These are phyloP conservation scores for Phallus indusiatus DNA, from an alignment of 768 basidiomycete genomes.

Conservation along the genomic window DNA sequence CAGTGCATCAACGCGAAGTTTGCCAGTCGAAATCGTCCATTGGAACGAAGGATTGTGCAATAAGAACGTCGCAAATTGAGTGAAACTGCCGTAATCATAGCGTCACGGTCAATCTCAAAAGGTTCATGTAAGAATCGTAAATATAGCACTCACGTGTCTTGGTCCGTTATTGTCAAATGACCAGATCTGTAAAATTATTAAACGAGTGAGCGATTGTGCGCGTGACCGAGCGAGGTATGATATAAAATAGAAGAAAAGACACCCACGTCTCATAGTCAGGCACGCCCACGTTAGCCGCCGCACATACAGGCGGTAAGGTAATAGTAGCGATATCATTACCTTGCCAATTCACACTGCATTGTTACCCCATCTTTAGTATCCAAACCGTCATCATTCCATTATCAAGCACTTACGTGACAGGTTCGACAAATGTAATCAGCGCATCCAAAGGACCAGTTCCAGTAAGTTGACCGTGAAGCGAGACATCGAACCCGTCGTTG, in stretches of 20 bases:
- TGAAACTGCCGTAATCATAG: constrained; percentile 42
- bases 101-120: not conserved
- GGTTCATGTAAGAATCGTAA: not conserved
- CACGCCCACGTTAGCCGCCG: constrained; percentile 55
- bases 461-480: constrained; percentile 49
- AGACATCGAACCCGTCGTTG: constrained; percentile 53
- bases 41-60: constrained; percentile 55
- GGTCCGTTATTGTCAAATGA: constrained; percentile 46
- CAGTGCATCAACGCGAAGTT: constrained; percentile 52
- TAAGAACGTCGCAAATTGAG: constrained; percentile 53
- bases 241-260: not conserved
- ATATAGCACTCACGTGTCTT: constrained; percentile 28
- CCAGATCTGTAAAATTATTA: constrained; percentile 22
- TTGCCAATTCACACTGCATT: constrained; percentile 48
- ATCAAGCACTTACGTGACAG: constrained; percentile 37
- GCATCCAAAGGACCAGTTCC: constrained; percentile 63
- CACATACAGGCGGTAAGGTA: constrained; percentile 54
- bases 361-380: not conserved
- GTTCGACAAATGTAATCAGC: constrained; percentile 53
- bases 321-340: constrained; percentile 56
- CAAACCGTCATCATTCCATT: not conserved
- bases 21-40: constrained; percentile 63
- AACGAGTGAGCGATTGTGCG: not conserved
- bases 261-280: constrained; percentile 46
- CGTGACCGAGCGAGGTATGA: no score